phyloP scores from a whole-genome alignment of 371 early-diverging fungal genomes.

The Rhizopus delemar region DNA sequence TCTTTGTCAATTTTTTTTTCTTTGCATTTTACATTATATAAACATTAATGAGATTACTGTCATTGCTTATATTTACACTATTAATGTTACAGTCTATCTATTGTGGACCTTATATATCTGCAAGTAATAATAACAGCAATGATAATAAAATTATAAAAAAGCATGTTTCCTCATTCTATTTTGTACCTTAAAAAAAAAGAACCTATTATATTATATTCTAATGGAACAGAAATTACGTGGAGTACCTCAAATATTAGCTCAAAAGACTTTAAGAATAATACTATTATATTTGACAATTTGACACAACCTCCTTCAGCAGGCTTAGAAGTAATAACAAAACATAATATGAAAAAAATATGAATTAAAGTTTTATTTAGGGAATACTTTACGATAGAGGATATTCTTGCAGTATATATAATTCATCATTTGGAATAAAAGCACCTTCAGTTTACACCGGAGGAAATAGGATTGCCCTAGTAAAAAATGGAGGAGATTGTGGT shows the following conservation, averaged over 20 bases:
- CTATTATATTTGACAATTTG: constrained; percentile 37
- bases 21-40: neutral
- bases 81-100: constrained; percentile 6
- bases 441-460: constrained; percentile 24
- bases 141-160: neutral
- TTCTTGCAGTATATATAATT: constrained; percentile 34
- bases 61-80: neutral
- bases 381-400: constrained; percentile 47
- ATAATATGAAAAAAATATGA: neutral
- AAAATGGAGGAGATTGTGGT: constrained; percentile 37
- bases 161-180: neutral
- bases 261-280: constrained; percentile 34
- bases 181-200: constrained; percentile 16
- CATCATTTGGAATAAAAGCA: constrained; percentile 15
- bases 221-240: constrained; percentile 29
- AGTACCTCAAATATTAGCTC: constrained; percentile 18
- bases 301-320: constrained; percentile 36
- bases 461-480: constrained; percentile 45
- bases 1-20: constrained; percentile 9
- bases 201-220: constrained; percentile 37
- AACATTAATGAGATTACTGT: neutral
- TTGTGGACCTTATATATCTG: constrained; percentile 36
- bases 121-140: constrained; percentile 26
- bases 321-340: constrained; percentile 18
- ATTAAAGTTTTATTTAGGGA: constrained; percentile 25